Evolutionary conservation across 192 early-diverging fungal genomes (phyloP), one percentile per base, ranked within the genome.

Genomic region (Rhizophagus clarus): DNA sequence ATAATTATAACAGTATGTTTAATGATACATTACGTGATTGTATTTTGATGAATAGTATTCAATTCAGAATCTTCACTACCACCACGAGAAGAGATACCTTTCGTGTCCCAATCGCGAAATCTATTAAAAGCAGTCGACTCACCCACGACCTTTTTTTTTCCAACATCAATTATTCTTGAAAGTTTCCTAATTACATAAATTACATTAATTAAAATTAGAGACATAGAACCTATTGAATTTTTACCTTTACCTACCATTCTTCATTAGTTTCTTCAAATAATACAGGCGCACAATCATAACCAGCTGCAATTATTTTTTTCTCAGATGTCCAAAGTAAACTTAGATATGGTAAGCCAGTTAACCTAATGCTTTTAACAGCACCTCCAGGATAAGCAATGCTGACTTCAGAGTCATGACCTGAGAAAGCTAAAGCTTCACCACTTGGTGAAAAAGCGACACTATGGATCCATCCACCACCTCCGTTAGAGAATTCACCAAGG

Each of bases 41-140:
- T 97, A 85, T 99, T 99, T 87, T 99, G 98, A 86, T 99, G 98
- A 11, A 90, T 88, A n/a, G 92, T 91, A 75, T 89, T 90, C 22
- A 95, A 79, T 77, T 90, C 92, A n/a, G 91, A 91, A 79, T 96
- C 93, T 60, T 82, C 85, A 47, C 82, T 83, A 51, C 86, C 84
- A 60, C 81, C 84, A 11, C 85, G 74, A 80, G 96, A 94, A 61
- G 88, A 93, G 32, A 77, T 77, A 45, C 76, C 76, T 68, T 93
- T 88, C 68, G 91, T 92, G 83, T 98, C 97, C 96, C 98, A 97
- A 82, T 94, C 93, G 72, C 92, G 90, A 92, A 99, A 99, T 75
- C 91, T 90, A 74, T 89, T 92, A 76, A 94, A 90, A 12, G 95
- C 97, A 75, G 93, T 93, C 88, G 88, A 29, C 28, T 82, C 77